A percentile compares a stretch with the other conserved stretches of the same genome.
These are phyloP conservation scores for Haplosporangium gracile DNA, from an alignment of 192 early-diverging fungal species.

Conservation along the genomic window DNA sequence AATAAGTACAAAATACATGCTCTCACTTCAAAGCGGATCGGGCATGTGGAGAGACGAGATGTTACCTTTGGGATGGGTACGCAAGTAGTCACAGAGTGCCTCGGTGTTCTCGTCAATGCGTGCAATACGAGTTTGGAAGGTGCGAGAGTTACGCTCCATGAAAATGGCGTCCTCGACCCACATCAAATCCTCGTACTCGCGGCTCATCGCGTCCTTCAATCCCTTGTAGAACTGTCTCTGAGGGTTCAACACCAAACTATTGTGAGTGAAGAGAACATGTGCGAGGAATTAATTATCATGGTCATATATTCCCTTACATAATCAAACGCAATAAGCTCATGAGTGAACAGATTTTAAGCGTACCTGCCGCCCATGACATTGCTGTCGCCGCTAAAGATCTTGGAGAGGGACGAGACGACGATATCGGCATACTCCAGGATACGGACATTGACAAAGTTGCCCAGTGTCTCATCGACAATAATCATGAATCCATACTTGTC, in stretches of 20 bases:
- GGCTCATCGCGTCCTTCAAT: slow-evolving; percentile 67
- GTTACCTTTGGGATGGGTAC: slow-evolving; percentile 76
- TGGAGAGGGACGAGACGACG: slow-evolving; percentile 92
- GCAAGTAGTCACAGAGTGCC: slow-evolving; percentile 78
- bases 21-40: neutral
- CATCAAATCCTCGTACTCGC: slow-evolving; percentile 84
- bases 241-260: slow-evolving; percentile 85
- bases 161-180: slow-evolving; percentile 97
- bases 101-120: slow-evolving; percentile 88
- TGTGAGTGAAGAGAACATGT: neutral
- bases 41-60: neutral
- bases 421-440: slow-evolving; percentile 87
- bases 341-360: neutral
- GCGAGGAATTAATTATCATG: neutral
- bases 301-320: neutral
- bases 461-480: slow-evolving; percentile 96
- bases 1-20: neutral
- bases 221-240: slow-evolving; percentile 63
- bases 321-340: neutral
- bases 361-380: slow-evolving; percentile 99
- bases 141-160: slow-evolving; percentile 95
- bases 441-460: slow-evolving; percentile 91
- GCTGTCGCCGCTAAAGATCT: slow-evolving; percentile 95
- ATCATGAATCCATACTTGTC: slow-evolving; percentile 82
- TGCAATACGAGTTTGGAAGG: slow-evolving; percentile 79